Conservation (phyloP, 1,284 basidiomycete genomes). For the Malassezia sympodialis region DNA sequence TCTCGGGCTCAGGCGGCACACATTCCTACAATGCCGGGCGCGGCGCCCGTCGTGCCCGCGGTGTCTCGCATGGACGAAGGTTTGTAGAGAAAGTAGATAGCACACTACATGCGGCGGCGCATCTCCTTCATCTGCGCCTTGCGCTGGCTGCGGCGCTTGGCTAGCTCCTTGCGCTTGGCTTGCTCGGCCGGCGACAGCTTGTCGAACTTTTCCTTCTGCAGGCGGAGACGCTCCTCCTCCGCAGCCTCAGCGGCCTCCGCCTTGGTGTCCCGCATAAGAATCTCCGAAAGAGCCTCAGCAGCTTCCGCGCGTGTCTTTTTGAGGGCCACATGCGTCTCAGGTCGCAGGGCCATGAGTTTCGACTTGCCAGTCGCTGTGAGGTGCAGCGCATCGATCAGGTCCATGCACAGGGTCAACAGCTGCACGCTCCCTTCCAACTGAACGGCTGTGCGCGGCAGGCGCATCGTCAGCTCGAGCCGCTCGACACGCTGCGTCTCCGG, state of each 20-base stretch:
- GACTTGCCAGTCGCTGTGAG: slow-evolving; percentile 10
- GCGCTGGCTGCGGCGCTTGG: slow-evolving; percentile 37
- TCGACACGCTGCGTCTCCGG: slow-evolving; percentile 25
- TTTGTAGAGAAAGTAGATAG: neutral
- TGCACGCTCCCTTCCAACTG: slow-evolving; percentile 22
- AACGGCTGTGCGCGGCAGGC: slow-evolving; percentile 22
- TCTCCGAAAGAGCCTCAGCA: slow-evolving; percentile 27
- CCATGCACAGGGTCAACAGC: slow-evolving; percentile 33
- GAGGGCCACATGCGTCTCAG: slow-evolving; percentile 27
- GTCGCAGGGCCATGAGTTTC: slow-evolving; percentile 21
- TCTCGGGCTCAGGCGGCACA: neutral
- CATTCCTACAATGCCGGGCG: neutral
- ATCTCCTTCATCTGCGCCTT: slow-evolving; percentile 25
- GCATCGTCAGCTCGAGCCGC: slow-evolving; percentile 32
- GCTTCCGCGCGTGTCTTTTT: slow-evolving; percentile 32
- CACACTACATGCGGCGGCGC: slow-evolving; percentile 4
- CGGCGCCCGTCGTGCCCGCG: neutral
- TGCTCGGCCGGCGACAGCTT: slow-evolving; percentile 41
- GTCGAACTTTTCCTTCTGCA: slow-evolving; percentile 37
- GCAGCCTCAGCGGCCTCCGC: slow-evolving; percentile 35
- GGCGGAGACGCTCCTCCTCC: slow-evolving; percentile 34
- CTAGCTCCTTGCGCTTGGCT: slow-evolving; percentile 40
- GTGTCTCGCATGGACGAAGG: neutral
- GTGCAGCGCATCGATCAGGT: slow-evolving; percentile 38
- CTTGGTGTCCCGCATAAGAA: slow-evolving; percentile 23